phyloP scores from a whole-genome alignment of 257 asterid species.

The Eucommia ulmoides region DNA sequence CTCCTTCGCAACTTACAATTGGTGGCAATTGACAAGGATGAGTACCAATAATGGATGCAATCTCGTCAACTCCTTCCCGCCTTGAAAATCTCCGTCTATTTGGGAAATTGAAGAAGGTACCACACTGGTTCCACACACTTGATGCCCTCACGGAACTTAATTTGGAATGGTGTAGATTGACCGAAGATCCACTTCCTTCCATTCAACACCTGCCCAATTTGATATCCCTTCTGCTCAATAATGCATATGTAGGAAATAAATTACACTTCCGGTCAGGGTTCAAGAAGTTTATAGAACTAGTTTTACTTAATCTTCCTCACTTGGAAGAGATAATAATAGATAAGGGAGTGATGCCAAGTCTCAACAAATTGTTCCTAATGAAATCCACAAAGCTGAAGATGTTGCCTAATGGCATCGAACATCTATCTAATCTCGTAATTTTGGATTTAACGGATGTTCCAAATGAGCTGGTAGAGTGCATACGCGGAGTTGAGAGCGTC shows the following conservation, averaged over 20 bases:
- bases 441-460: constrained; percentile 9
- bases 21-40: no score
- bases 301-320: background rate
- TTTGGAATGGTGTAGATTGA: no score
- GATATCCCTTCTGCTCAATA: background rate
- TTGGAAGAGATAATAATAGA: background rate
- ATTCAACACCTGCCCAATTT: background rate
- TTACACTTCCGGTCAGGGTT: background rate
- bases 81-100: no score
- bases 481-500: background rate
- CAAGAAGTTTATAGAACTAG: background rate
- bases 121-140: no score
- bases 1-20: no score
- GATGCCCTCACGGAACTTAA: no score
- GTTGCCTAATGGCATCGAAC: constrained; percentile 17
- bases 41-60: no score
- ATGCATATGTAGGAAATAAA: background rate
- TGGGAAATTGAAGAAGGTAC: no score
- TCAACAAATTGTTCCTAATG: background rate
- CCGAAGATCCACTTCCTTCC: no score
- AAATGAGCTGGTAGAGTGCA: constrained; percentile 6
- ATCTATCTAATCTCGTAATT: constrained; percentile 4
- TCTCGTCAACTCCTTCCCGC: no score
- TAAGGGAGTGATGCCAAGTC: background rate
- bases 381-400: constrained; percentile 8